Conservation (phyloP, 805 yeast species). For the Candida verbasci region DNA sequence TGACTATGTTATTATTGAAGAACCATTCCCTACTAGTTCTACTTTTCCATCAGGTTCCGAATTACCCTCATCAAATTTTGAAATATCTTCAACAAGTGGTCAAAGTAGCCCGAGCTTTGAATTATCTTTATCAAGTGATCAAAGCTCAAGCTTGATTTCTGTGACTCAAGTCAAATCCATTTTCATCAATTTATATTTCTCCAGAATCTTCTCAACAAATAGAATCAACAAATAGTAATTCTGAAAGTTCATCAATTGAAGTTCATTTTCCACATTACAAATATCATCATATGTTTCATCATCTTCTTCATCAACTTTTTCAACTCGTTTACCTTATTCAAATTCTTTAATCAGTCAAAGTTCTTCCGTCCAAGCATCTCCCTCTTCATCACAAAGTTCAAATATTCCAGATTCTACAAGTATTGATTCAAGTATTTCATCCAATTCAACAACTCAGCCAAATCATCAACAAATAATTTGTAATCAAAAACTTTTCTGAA, state of each 20-base stretch:
- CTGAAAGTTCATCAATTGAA: not conserved
- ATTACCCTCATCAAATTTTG: too few relatives aligned
- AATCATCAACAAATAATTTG: not conserved
- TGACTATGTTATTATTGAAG: slow-evolving; percentile 3
- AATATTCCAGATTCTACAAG: not conserved
- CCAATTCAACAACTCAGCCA: not conserved
- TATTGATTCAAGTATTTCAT: not conserved
- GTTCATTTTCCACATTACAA: not conserved
- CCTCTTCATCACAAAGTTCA: not conserved
- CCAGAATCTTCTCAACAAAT: too few relatives aligned
- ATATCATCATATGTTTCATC: not conserved
- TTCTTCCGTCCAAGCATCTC: not conserved
- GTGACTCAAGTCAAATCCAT: not conserved
- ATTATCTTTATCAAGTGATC: slow-evolving; percentile 9
- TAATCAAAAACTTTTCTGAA: too few relatives aligned
- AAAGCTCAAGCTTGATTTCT: not conserved
- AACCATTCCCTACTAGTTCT: not conserved
- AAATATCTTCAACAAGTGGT: too few relatives aligned
- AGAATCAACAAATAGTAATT: too few relatives aligned
- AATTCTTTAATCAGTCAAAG: not conserved
- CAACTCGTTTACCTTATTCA: not conserved
- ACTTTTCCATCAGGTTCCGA: not conserved
- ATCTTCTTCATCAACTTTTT: not conserved
- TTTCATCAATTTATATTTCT: not conserved
- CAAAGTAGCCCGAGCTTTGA: too few relatives aligned